Base-by-base conservation (phyloP, 345 rosid genomes). In the Citrus maxima region DNA sequence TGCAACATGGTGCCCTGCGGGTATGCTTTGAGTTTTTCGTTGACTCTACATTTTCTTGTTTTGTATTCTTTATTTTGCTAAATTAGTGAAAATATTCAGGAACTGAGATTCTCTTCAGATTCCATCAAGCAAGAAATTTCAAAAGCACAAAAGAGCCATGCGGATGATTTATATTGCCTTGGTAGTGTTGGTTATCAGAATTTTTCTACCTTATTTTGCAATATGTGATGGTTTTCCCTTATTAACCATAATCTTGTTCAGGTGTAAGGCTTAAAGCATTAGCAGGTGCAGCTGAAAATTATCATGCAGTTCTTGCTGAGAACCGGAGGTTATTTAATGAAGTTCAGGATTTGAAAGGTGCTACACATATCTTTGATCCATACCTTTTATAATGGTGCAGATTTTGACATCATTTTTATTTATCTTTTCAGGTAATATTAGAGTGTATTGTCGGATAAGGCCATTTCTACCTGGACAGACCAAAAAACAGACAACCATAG, bases 311-410 rank as follows among this genome's bases (percentile, higher is more conserved):
- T 81, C 90, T 96, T 62, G 86, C 92, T 42, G 99, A 96, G 85
- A 96, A 96, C 68, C 84, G 90, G 56, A 93, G 75, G 87, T 78
- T 96, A 66, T 96, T 89, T 81, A 96, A 93, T 60, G 99, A 96
- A 87, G 87, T 96, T 71, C 98, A 96, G 79, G 99, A 96, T 79
- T 82, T 94, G 75, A 94, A 89, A 96, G 99, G 99, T 94, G 72
- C 35, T 25, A 2, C 25, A 16, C 42, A 58, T 61, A 42, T 25
- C 42, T 67, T 72, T 64, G 24, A 19, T 59, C 68, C 69, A 40
- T 16, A 16, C 32, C 13, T 70, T 76, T 32, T 54, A 28, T 28
- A n/a, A 21, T 10, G 16, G 59, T 73, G 25, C 40, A 62, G 22
- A 25, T 51, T 30, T 49, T 64, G n/a, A 40, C 27, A 30, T 67